Percentiles rank a stretch among this genome's conserved stretches.
These are phyloP conservation scores for Copromyces sp. DNA, from an alignment of 495 filamentous ascomycete genomes.

Conservation along the genomic window DNA sequence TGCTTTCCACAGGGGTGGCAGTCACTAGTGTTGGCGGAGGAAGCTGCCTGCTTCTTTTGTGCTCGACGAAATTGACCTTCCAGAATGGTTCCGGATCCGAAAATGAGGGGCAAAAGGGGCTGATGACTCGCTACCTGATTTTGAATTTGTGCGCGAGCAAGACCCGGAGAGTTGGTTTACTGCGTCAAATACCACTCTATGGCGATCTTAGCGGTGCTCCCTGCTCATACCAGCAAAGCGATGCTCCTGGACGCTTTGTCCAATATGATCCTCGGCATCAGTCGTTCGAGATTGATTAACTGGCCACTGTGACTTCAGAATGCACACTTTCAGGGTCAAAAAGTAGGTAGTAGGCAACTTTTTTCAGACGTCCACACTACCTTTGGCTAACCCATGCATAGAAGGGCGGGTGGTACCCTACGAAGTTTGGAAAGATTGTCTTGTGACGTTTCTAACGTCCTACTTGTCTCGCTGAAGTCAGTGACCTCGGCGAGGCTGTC, in stretches of 20 bases:
- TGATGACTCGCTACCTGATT: neutral
- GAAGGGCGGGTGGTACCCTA: neutral
- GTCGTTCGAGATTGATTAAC: neutral
- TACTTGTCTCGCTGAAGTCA: neutral
- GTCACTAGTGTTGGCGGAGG: neutral
- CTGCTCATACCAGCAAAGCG: neutral
- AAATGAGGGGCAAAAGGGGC: neutral
- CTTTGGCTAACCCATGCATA: neutral
- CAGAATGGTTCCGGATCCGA: conserved; percentile 4
- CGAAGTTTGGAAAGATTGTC: neutral
- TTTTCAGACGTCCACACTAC: neutral
- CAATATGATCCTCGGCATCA: neutral
- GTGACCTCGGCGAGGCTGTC: neutral
- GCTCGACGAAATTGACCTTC: conserved; percentile 1
- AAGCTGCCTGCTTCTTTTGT: conserved; percentile 6
- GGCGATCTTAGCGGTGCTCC: neutral
- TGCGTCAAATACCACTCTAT: neutral
- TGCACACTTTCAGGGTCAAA: neutral
- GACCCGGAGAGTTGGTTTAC: neutral
- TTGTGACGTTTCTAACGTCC: neutral
- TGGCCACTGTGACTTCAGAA: neutral
- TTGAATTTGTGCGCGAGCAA: neutral
- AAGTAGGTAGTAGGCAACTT: neutral
- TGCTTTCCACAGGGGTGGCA: neutral
- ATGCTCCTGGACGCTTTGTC: neutral